These are phyloP conservation scores for Coniochaeta sp. DNA, from an alignment of 2,329 filamentous ascomycete genomes.

Conservation along the genomic window DNA sequence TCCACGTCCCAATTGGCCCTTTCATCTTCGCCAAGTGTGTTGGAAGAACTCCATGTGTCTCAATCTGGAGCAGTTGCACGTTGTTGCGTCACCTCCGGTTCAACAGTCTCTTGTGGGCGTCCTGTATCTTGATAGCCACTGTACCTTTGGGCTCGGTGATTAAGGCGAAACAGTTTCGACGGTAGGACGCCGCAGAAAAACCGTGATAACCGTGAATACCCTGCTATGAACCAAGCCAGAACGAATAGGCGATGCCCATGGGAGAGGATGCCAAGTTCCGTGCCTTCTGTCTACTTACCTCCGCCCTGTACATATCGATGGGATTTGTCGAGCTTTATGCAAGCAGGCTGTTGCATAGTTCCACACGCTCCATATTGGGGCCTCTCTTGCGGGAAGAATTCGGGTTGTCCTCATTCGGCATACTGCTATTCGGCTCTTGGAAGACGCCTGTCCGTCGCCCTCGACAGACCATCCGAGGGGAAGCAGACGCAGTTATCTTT, in stretches of 20 bases:
- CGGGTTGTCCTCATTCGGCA: not conserved
- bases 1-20: not conserved
- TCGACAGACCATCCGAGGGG: not conserved
- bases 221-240: not conserved
- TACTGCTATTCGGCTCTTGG: not conserved
- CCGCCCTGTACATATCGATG: not conserved
- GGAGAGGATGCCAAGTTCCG: not conserved
- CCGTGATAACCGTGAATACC: not conserved
- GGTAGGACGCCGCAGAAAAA: not conserved
- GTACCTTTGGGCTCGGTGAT: not conserved
- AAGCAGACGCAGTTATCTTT: not conserved
- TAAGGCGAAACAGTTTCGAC: not conserved
- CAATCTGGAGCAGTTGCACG: not conserved
- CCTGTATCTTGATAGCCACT: not conserved
- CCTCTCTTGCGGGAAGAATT: not conserved
- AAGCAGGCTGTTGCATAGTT: not conserved
- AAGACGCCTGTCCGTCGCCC: not conserved
- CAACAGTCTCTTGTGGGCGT: not conserved
- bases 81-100: not conserved
- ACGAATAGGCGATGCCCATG: not conserved
- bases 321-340: not conserved
- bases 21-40: not conserved
- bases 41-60: not conserved
- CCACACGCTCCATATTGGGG: not conserved
- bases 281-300: too few species aligned